Evolutionary conservation across 164 flowering plant genomes (phyloP).

Genomic region (Taxillus chinensis): DNA sequence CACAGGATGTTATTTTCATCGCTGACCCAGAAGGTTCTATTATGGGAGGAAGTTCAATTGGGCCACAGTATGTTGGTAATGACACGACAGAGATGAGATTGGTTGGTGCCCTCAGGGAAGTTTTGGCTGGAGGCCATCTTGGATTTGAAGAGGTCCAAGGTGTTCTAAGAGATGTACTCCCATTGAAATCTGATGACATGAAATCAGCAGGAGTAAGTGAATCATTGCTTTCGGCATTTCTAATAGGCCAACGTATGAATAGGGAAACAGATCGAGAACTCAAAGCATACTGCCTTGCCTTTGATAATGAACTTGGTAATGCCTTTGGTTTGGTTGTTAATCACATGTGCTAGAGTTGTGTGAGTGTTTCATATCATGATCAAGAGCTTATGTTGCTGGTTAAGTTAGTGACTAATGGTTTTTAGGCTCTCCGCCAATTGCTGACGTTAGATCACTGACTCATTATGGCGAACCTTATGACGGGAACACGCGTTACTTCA

Average conservation of each 20-base stretch:
- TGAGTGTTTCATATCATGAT: neutral
- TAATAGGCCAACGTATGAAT: slow-evolving; percentile 98
- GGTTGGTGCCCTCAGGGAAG: slow-evolving; percentile 93
- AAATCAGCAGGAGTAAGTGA: slow-evolving; percentile 39
- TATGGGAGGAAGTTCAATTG: slow-evolving; percentile 80
- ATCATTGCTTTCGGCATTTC: slow-evolving; percentile 82
- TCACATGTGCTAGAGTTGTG: neutral
- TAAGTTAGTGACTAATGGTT: neutral
- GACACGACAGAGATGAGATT: slow-evolving; percentile 73
- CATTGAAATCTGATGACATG: slow-evolving; percentile 30
- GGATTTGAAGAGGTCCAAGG: slow-evolving; percentile 98
- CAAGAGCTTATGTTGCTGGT: neutral
- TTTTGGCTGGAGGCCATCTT: slow-evolving; percentile 96
- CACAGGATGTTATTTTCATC: slow-evolving; percentile 70
- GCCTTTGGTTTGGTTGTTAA: neutral
- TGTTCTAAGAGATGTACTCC: slow-evolving; percentile 81
- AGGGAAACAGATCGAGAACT: slow-evolving; percentile 94
- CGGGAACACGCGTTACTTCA: slow-evolving; percentile 89
- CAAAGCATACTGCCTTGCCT: slow-evolving; percentile 96
- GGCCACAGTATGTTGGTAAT: slow-evolving; percentile 69
- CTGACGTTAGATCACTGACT: slow-evolving; percentile 88
- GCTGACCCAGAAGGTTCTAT: slow-evolving; percentile 97
- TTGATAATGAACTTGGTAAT: slow-evolving; percentile 90
- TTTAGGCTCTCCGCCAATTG: slow-evolving; percentile 75
- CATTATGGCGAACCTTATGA: slow-evolving; percentile 99